These are phyloP conservation scores for Salix arbutifolia DNA, from an alignment of 345 rosid genomes.

Conservation along the genomic window DNA sequence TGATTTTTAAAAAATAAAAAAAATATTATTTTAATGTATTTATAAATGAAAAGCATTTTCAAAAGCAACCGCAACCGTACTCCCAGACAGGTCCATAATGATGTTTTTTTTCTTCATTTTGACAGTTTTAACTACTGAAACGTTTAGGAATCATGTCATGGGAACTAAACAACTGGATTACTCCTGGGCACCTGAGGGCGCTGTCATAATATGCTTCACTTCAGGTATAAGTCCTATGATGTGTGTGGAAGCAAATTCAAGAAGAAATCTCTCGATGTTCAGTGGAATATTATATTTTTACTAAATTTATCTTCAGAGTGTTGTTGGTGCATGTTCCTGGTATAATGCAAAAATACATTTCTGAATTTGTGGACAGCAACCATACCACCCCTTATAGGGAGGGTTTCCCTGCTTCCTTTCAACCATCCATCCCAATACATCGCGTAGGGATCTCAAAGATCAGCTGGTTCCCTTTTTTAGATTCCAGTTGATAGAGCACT, in stretches of 20 bases:
- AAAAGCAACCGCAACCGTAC: too few relatives aligned
- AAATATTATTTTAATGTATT: too few relatives aligned
- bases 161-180: conserved; percentile 26
- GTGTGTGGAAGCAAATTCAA: too few relatives aligned
- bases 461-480: not conserved
- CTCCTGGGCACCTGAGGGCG: conserved; percentile 67
- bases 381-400: not conserved
- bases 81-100: too few relatives aligned
- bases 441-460: not conserved
- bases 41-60: too few relatives aligned
- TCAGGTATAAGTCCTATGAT: conserved; percentile 41
- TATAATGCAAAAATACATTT: not conserved
- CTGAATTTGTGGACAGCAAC: not conserved
- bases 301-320: not conserved
- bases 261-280: not conserved
- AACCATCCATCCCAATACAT: not conserved
- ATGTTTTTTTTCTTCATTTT: conserved; percentile 11
- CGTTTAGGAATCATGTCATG: conserved; percentile 20
- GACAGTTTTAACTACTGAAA: conserved; percentile 46
- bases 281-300: not conserved
- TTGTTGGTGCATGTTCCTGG: not conserved
- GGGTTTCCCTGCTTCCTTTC: not conserved
- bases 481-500: not conserved
- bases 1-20: too few relatives aligned
- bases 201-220: conserved; percentile 77